Evolutionary conservation across 2,329 filamentous ascomycete genomes (phyloP).

Genomic region (Trichoderma sp.): DNA sequence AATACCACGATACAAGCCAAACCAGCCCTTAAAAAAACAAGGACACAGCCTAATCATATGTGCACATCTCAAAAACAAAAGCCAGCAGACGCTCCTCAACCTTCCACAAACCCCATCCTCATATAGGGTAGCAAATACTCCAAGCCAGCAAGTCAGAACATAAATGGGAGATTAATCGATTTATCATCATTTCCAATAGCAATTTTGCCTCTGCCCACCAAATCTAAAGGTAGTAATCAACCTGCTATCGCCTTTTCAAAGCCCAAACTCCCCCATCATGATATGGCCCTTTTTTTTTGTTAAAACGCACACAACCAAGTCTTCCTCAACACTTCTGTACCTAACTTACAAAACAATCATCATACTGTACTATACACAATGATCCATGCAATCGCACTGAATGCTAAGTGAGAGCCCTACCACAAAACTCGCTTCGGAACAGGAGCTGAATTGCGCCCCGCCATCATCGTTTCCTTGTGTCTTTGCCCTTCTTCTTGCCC

Average conservation of each 20-base stretch:
- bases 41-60: not conserved
- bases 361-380: slow-evolving; percentile 9
- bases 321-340: not conserved
- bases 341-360: not conserved
- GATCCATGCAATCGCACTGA: slow-evolving; percentile 4
- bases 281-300: not conserved
- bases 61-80: not conserved
- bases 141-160: not conserved
- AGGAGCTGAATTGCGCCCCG: not conserved
- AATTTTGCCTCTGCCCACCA: not conserved
- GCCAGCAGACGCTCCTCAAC: not conserved
- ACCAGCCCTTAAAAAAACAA: not conserved
- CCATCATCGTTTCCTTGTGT: slow-evolving; percentile 48
- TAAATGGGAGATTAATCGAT: not conserved
- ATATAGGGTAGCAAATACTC: not conserved
- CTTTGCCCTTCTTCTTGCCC: slow-evolving; percentile 57
- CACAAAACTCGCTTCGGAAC: not conserved
- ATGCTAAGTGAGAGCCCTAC: not conserved
- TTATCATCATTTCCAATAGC: slow-evolving; percentile 7
- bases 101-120: not conserved
- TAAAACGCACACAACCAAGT: not conserved
- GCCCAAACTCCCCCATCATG: not conserved
- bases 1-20: not conserved
- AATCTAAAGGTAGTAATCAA: slow-evolving; percentile 3
- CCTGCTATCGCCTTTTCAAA: slow-evolving; percentile 2